Percentiles rank a stretch among this genome's conserved stretches.
Evolutionary conservation across 768 basidiomycete species (phyloP).

Genomic region (Galerina marginata): DNA sequence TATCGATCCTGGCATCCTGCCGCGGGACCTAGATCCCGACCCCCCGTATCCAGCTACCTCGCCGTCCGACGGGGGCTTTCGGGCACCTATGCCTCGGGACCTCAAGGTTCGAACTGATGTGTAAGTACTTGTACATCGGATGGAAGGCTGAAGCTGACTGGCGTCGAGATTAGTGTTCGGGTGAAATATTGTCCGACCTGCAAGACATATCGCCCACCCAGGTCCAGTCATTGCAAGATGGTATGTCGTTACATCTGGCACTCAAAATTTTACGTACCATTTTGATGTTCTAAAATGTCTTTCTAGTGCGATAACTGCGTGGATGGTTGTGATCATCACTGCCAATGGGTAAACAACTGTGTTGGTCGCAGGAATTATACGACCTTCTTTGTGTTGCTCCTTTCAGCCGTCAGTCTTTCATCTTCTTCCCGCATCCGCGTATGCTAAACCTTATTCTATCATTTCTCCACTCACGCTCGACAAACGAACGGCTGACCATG

Average conservation of each 20-base stretch:
- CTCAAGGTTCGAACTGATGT: constrained; percentile 77
- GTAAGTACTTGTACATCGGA: constrained; percentile 50
- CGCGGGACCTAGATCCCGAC: constrained; percentile 83
- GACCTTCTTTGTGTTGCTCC: constrained; percentile 86
- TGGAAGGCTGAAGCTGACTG: neutral
- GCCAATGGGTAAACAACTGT: constrained; percentile 94
- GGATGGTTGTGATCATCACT: constrained; percentile 93
- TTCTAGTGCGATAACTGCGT: constrained; percentile 95
- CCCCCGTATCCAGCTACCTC: constrained; percentile 75
- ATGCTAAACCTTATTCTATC: constrained; percentile 8
- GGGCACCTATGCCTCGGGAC: constrained; percentile 78
- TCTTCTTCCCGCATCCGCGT: constrained; percentile 5
- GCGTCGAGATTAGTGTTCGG: constrained; percentile 63
- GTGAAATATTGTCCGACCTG: constrained; percentile 96
- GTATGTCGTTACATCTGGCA: constrained; percentile 43
- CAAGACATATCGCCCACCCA: constrained; percentile 88
- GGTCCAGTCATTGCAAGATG: constrained; percentile 96
- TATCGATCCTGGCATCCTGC: constrained; percentile 87
- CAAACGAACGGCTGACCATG: neutral
- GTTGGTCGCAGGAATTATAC: constrained; percentile 95
- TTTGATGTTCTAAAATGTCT: neutral
- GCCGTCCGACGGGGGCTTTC: constrained; percentile 65
- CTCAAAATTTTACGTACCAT: neutral
- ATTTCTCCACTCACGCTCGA: neutral
- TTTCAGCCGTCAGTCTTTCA: constrained; percentile 64